A percentile compares a stretch with the other conserved stretches of the same genome.
Evolutionary conservation across 2,329 filamentous ascomycete genomes (phyloP).

Genomic region (Aureobasidium sp.): DNA sequence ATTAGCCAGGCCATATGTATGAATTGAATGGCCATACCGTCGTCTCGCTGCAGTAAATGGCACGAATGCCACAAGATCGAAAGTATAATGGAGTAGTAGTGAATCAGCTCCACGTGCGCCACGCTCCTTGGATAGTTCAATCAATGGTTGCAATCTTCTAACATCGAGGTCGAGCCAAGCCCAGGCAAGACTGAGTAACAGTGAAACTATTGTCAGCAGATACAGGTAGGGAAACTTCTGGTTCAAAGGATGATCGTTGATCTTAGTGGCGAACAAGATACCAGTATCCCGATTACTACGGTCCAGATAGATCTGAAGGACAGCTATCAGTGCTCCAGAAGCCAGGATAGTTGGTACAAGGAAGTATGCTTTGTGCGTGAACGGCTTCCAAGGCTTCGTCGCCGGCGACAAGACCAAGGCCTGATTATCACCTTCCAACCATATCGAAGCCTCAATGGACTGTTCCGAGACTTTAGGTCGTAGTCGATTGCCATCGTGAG

Average conservation of each 20-base stretch:
- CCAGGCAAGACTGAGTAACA: slow-evolving; percentile 64
- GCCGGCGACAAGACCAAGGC: not conserved
- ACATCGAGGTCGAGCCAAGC: slow-evolving; percentile 66
- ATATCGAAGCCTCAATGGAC: not conserved
- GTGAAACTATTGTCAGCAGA: slow-evolving; percentile 59
- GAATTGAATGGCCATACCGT: not conserved
- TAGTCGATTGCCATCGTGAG: not conserved
- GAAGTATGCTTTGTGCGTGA: slow-evolving; percentile 12
- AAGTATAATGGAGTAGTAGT: slow-evolving; percentile 61
- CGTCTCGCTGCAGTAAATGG: slow-evolving; percentile 35
- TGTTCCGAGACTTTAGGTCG: not conserved
- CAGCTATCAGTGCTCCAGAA: slow-evolving; percentile 42
- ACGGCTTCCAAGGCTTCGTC: not conserved
- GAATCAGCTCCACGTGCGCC: slow-evolving; percentile 54
- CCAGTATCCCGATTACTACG: slow-evolving; percentile 49
- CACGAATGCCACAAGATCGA: slow-evolving; percentile 51
- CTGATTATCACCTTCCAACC: not conserved
- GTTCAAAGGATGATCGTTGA: slow-evolving; percentile 41
- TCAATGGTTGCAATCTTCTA: slow-evolving; percentile 67
- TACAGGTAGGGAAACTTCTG: slow-evolving; percentile 54
- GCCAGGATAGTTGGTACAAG: not conserved
- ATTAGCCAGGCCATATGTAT: not conserved
- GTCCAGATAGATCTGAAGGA: slow-evolving; percentile 52
- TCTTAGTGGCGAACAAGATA: slow-evolving; percentile 40
- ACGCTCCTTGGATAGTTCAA: slow-evolving; percentile 53